Evolutionary conservation across 2,329 filamentous ascomycete genomes (phyloP).

Genomic region (Penicillium italicum): DNA sequence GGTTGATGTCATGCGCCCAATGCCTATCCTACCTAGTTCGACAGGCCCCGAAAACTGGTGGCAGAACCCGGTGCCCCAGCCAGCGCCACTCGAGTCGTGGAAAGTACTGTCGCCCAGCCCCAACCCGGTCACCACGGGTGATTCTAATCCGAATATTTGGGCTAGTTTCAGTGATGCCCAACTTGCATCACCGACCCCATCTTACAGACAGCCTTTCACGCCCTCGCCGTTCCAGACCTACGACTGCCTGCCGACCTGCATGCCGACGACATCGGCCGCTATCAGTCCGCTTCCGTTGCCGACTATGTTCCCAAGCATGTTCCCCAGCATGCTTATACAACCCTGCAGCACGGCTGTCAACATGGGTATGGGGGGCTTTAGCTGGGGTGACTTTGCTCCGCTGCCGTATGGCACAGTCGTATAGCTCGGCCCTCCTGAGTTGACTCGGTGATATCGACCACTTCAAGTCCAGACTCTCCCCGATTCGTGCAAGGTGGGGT

Average conservation of each 20-base stretch:
- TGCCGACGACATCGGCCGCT: constrained; percentile 68
- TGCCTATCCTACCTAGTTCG: constrained; percentile 80
- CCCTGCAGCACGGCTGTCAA: constrained; percentile 76
- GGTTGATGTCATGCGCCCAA: constrained; percentile 83
- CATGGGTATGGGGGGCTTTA: constrained; percentile 73
- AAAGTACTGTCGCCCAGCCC: constrained; percentile 86
- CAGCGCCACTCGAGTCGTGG: constrained; percentile 79
- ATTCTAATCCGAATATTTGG: constrained; percentile 73
- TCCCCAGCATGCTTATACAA: constrained; percentile 69
- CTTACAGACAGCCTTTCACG: constrained; percentile 74
- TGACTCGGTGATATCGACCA: constrained; percentile 28
- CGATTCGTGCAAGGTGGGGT: neutral
- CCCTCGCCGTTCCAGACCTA: constrained; percentile 64
- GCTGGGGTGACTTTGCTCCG: constrained; percentile 69
- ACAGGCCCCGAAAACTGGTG: constrained; percentile 72
- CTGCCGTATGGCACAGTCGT: constrained; percentile 70
- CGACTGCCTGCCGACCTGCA: constrained; percentile 73
- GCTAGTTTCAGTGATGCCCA: constrained; percentile 69
- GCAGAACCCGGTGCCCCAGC: constrained; percentile 67
- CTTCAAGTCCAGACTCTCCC: constrained; percentile 11
- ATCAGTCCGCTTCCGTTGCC: constrained; percentile 76
- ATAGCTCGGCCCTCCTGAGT: constrained; percentile 46
- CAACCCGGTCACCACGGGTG: constrained; percentile 66
- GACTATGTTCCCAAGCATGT: constrained; percentile 61
- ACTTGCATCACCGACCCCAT: constrained; percentile 72